Base-by-base conservation (phyloP, 805 yeast species). In the Wickerhamiella azymoides region DNA sequence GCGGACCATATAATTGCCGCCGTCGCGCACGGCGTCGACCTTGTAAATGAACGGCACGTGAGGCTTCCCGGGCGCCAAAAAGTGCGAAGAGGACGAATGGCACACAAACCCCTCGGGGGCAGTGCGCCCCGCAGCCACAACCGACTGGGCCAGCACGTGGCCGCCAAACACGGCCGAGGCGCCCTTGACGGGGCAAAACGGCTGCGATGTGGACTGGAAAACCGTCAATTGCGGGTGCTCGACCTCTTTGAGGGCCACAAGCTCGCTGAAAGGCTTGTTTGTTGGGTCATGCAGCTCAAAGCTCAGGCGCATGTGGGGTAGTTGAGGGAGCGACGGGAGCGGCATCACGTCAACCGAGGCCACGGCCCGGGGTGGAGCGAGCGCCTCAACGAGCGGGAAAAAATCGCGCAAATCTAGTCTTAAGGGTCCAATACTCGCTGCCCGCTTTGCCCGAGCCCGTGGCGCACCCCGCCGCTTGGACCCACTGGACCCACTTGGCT, bases 131-230 rank as follows among this genome's bases (percentile, higher is more conserved):
- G 55, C 62, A 5, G 52, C 60, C 10, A 46, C 44, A 5, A 52
- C 52, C 6, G 53, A 48, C 40, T 58, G 62, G 11, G 53, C 62
- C 14, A 57, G 47, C 3, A 58, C 60, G 42, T 58, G 62, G 27
- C 62, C 62, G 14, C 58, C 60, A 50, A 56, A 57, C 18, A 50
- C 59, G 7, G 56, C 57, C 6, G 54, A 54, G 32, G 37, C 36
- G 30, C 56, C 57, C 18, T 40, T 48, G 38, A 51, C 41, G 17
- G 61, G 61, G 37, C 47, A 50, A 43, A 56, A 57, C 5, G 61
- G 60, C 24, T 25, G 43, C 9, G 47, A 45, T 5, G 47, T 47
- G 2, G 57, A 52, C 45, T 53, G 54, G 49, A 51, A 57, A 8
- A 25, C 19, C 1, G 38, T 40, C 9, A 37, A 18, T 2, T 14